Percentiles rank a stretch among this genome's conserved stretches.
Conservation (phyloP, 2,329 filamentous ascomycete genomes). For the Epichloe coenophiala region DNA sequence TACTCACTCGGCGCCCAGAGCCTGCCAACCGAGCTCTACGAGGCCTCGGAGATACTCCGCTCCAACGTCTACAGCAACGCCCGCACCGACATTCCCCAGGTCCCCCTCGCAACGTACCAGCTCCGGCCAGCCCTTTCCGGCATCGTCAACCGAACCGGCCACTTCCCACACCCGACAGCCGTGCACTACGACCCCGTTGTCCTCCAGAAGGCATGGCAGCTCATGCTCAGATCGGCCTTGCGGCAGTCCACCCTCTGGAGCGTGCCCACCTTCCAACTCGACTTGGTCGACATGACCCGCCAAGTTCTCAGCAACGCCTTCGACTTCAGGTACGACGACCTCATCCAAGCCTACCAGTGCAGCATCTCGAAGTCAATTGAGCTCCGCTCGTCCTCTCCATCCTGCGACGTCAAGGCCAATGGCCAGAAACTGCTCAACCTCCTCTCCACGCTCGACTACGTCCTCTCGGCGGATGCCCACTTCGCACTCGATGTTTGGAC, state of each 20-base stretch:
- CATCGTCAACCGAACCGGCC: conserved; percentile 24
- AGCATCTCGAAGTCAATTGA: conserved; percentile 9
- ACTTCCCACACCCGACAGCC: conserved; percentile 22
- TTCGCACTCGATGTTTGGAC: conserved; percentile 31
- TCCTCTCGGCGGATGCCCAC: conserved; percentile 27
- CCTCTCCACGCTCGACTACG: conserved; percentile 23
- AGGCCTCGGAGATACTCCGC: conserved; percentile 32
- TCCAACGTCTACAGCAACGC: conserved; percentile 35
- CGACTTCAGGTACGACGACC: conserved; percentile 21
- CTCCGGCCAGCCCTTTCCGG: conserved; percentile 27
- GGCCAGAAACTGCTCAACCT: conserved; percentile 20
- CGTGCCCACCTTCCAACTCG: conserved; percentile 29
- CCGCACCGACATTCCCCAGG: conserved; percentile 24
- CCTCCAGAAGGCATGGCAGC: conserved; percentile 25
- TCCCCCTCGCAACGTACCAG: conserved; percentile 32
- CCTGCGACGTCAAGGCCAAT: not conserved
- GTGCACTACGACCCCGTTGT: conserved; percentile 26
- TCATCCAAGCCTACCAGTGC: conserved; percentile 19
- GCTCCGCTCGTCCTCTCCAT: conserved; percentile 10
- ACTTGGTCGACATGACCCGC: conserved; percentile 34
- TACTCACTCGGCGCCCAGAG: conserved; percentile 18
- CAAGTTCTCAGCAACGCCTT: conserved; percentile 35
- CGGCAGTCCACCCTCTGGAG: conserved; percentile 22
- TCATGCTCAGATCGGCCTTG: conserved; percentile 22
- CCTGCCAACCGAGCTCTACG: conserved; percentile 21